These are phyloP conservation scores for Neoboletus subvelutipes DNA, from an alignment of 768 basidiomycete species.

Conservation along the genomic window DNA sequence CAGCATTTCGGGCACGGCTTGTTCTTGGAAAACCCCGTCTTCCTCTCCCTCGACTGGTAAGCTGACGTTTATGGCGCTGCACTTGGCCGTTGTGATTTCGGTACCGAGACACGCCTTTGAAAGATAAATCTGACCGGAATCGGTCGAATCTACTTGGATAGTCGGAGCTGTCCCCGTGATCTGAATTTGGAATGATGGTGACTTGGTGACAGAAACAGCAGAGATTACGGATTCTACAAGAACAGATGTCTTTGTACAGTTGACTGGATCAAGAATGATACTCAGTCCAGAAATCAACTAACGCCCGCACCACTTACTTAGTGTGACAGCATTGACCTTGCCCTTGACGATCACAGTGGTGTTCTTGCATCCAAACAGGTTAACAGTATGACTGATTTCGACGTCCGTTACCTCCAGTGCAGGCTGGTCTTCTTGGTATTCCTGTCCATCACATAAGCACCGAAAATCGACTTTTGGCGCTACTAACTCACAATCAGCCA, in stretches of 20 bases:
- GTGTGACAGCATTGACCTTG: constrained; percentile 91
- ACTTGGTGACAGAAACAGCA: constrained; percentile 81
- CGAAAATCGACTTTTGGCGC: not conserved
- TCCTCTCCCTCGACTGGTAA: constrained; percentile 86
- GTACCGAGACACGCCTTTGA: constrained; percentile 75
- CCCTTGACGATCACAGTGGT: constrained; percentile 81
- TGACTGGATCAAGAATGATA: constrained; percentile 49
- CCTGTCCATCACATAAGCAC: constrained; percentile 46
- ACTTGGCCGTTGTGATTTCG: constrained; percentile 94
- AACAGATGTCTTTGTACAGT: constrained; percentile 84
- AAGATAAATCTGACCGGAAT: constrained; percentile 93
- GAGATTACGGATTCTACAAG: constrained; percentile 94
- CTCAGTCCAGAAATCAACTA: constrained; percentile 2
- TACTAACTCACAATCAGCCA: constrained; percentile 76
- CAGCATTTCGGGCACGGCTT: constrained; percentile 93
- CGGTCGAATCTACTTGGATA: constrained; percentile 91
- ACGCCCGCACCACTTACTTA: constrained; percentile 50
- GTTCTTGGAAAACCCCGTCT: constrained; percentile 89
- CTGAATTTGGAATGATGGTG: constrained; percentile 91
- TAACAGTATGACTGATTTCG: constrained; percentile 80
- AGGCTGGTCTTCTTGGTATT: constrained; percentile 85
- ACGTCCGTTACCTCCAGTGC: constrained; percentile 70
- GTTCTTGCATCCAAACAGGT: constrained; percentile 89
- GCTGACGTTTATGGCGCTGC: constrained; percentile 88
- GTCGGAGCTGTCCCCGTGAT: constrained; percentile 89